These are phyloP conservation scores for Sporothrix sp. DNA, from an alignment of 2,329 filamentous ascomycete species.

Conservation along the genomic window DNA sequence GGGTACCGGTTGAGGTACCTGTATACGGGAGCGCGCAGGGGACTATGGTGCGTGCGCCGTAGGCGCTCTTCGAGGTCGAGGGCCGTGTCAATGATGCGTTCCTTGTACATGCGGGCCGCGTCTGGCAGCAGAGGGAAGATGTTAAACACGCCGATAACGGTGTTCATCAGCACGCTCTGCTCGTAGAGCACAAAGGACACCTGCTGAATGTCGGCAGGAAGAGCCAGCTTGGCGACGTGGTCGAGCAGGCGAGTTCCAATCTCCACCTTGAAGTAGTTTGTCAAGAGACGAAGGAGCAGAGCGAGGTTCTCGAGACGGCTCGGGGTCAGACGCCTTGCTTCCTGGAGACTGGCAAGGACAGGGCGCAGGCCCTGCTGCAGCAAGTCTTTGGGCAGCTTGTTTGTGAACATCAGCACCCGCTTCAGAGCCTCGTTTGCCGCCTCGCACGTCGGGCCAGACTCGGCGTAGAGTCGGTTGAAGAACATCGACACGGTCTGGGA, in stretches of 20 bases:
- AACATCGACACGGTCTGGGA: constrained; percentile 83
- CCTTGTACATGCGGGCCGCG: constrained; percentile 84
- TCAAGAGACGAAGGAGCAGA: constrained; percentile 78
- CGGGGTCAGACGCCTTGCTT: constrained; percentile 80
- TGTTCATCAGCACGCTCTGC: constrained; percentile 85
- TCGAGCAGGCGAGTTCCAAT: constrained; percentile 90
- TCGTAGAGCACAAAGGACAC: constrained; percentile 93
- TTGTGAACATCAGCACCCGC: constrained; percentile 76
- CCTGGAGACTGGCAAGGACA: constrained; percentile 92
- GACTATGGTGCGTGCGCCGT: constrained; percentile 78
- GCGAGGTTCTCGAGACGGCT: constrained; percentile 87
- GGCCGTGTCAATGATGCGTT: constrained; percentile 80
- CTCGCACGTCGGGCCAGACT: constrained; percentile 83
- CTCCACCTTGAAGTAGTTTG: constrained; percentile 98
- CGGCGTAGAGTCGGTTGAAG: constrained; percentile 94
- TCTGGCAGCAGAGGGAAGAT: constrained; percentile 94
- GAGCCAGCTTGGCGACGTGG: constrained; percentile 84
- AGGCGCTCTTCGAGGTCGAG: constrained; percentile 78
- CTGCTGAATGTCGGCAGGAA: constrained; percentile 69
- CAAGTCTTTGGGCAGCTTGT: constrained; percentile 88
- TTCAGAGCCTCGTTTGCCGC: constrained; percentile 87
- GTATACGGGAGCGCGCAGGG: constrained; percentile 82
- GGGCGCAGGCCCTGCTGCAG: constrained; percentile 88
- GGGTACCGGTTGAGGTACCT: constrained; percentile 92
- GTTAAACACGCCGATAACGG: constrained; percentile 88